Percentiles rank a stretch among this genome's conserved stretches.
These are phyloP conservation scores for Vigna nakashimae DNA, from an alignment of 306 rosid species.

Conservation along the genomic window DNA sequence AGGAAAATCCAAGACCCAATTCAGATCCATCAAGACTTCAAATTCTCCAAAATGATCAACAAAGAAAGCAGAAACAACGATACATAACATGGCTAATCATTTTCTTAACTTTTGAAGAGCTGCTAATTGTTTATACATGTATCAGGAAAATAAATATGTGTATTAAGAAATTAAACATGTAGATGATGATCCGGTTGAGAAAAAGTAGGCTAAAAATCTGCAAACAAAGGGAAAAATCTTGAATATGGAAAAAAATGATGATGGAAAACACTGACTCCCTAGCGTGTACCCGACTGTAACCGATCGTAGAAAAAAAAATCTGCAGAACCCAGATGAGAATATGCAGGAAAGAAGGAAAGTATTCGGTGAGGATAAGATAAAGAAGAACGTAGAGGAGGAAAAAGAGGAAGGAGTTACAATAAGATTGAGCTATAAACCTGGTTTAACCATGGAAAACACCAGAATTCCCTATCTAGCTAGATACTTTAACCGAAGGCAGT, in stretches of 20 bases:
- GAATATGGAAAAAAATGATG: conserved; percentile 18
- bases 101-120: neutral
- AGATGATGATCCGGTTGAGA: conserved; percentile 40
- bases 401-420: conserved; percentile 58
- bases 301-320: conserved; percentile 34
- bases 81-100: conserved; percentile 26
- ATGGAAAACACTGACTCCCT: conserved; percentile 26
- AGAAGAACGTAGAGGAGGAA: conserved; percentile 24
- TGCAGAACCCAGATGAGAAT: conserved; percentile 51
- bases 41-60: conserved; percentile 23
- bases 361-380: conserved; percentile 11
- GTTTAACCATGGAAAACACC: conserved; percentile 67
- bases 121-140: too few species aligned
- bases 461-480: conserved; percentile 44
- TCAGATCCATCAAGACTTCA: conserved; percentile 25
- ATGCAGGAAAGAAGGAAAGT: conserved; percentile 34
- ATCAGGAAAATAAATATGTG: conserved; percentile 8
- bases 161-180: conserved; percentile 13
- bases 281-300: conserved; percentile 19
- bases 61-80: conserved; percentile 22
- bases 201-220: conserved; percentile 18
- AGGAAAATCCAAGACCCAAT: conserved; percentile 21
- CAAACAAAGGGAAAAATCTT: neutral
- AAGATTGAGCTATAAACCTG: conserved; percentile 68
- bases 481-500: conserved; percentile 75